Conservation (phyloP, 345 rosid species). For the Luvunga scandens region DNA sequence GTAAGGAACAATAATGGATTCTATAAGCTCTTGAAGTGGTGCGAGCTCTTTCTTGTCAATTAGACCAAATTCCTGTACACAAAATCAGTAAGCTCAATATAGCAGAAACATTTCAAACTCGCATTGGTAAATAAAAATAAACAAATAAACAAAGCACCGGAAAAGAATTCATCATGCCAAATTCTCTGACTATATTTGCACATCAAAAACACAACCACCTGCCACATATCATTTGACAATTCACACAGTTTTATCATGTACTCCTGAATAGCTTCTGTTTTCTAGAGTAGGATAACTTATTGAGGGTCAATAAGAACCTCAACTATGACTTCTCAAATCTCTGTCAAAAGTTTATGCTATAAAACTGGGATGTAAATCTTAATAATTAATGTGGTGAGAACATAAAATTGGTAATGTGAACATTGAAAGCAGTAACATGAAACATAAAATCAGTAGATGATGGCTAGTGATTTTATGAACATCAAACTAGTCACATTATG, state of each 20-base stretch:
- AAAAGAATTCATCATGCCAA: neutral
- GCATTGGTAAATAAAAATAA: neutral
- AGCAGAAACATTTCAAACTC: neutral
- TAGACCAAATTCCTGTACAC: conserved; percentile 81
- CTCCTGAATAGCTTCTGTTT: neutral
- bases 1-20: conserved; percentile 79
- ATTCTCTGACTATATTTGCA: neutral
- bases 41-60: conserved; percentile 98
- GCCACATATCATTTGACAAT: neutral
- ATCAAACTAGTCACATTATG: neutral
- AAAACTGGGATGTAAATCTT: neutral
- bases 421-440: neutral
- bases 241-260: neutral
- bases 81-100: neutral
- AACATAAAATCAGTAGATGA: neutral
- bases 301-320: no score
- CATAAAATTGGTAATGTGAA: neutral
- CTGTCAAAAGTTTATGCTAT: neutral
- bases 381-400: neutral
- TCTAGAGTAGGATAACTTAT: neutral
- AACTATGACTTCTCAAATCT: neutral
- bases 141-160: no score
- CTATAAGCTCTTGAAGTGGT: conserved; percentile 94
- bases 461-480: neutral
- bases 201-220: neutral